Percentiles rank a stretch among this genome's conserved stretches.
These are phyloP conservation scores for Umbilicaria muhlenbergii DNA, from an alignment of 495 filamentous ascomycete genomes.

Conservation along the genomic window DNA sequence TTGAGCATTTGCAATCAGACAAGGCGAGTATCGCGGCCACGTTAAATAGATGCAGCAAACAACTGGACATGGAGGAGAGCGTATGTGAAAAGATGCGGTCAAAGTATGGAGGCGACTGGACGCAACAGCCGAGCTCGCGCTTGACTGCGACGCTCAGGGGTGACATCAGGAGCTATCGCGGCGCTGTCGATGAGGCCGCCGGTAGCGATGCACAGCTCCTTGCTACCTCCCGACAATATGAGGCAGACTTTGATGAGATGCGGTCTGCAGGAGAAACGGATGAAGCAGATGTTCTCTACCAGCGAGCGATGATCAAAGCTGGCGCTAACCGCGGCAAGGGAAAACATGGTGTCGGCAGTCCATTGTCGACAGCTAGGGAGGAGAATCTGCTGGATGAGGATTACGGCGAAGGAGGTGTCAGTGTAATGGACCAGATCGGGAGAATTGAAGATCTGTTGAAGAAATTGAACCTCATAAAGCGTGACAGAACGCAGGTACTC, in stretches of 20 bases:
- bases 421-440: slow-evolving; percentile 77
- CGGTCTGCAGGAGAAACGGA: slow-evolving; percentile 73
- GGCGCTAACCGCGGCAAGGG: slow-evolving; percentile 44
- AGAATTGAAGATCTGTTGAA: slow-evolving; percentile 83
- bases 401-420: slow-evolving; percentile 62
- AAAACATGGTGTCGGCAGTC: slow-evolving; percentile 44
- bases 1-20: slow-evolving; percentile 61
- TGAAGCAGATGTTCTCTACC: slow-evolving; percentile 79
- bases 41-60: slow-evolving; percentile 67
- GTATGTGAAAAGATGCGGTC: slow-evolving; percentile 99
- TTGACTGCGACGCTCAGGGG: slow-evolving; percentile 75
- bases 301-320: slow-evolving; percentile 61
- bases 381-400: slow-evolving; percentile 80
- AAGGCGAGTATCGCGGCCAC: slow-evolving; percentile 55
- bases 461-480: slow-evolving; percentile 81
- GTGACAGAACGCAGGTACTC: slow-evolving; percentile 76
- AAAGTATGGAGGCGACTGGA: slow-evolving; percentile 93
- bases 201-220: slow-evolving; percentile 79
- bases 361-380: slow-evolving; percentile 38
- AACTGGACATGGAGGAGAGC: slow-evolving; percentile 88
- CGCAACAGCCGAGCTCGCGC: slow-evolving; percentile 82
- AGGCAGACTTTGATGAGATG: slow-evolving; percentile 91
- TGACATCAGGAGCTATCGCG: slow-evolving; percentile 73
- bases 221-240: slow-evolving; percentile 65
- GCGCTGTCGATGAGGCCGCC: slow-evolving; percentile 77